These are phyloP conservation scores for Alternaria conjuncta DNA, from an alignment of 2,329 filamentous ascomycete species.

Conservation along the genomic window DNA sequence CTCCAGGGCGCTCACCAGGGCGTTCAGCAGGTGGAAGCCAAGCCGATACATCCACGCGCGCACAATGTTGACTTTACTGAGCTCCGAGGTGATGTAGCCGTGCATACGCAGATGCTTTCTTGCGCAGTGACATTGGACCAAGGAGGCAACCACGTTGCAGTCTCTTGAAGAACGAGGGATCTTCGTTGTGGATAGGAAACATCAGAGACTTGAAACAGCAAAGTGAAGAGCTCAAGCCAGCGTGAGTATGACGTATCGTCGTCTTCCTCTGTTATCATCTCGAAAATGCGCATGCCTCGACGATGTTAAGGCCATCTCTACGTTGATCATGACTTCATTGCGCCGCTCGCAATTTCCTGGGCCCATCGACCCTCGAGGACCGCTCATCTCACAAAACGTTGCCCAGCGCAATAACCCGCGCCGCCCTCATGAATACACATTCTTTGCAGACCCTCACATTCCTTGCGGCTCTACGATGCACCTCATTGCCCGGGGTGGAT, in stretches of 20 bases:
- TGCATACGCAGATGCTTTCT: not conserved
- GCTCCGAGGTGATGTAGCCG: not conserved
- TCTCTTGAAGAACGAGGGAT: not conserved
- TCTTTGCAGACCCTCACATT: not conserved
- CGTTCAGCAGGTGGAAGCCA: not conserved
- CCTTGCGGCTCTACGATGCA: not conserved
- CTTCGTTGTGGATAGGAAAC: not conserved
- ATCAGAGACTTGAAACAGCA: not conserved
- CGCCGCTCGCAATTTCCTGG: not conserved
- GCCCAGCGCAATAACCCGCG: not conserved
- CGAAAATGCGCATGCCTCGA: not conserved
- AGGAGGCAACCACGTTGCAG: not conserved
- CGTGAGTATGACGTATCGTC: not conserved
- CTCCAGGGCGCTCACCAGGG: not conserved
- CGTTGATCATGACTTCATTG: not conserved
- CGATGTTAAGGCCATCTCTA: not conserved
- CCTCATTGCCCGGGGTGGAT: constrained; percentile 3
- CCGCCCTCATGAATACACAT: not conserved
- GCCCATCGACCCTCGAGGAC: not conserved
- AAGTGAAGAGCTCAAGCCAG: not conserved
- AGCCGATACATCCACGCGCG: not conserved
- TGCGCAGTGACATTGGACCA: not conserved
- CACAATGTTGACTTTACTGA: not conserved
- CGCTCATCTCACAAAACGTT: not conserved
- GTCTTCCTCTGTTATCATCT: not conserved